Evolutionary conservation across 805 yeast species (phyloP).

Genomic region (Pichia ethanolica): DNA sequence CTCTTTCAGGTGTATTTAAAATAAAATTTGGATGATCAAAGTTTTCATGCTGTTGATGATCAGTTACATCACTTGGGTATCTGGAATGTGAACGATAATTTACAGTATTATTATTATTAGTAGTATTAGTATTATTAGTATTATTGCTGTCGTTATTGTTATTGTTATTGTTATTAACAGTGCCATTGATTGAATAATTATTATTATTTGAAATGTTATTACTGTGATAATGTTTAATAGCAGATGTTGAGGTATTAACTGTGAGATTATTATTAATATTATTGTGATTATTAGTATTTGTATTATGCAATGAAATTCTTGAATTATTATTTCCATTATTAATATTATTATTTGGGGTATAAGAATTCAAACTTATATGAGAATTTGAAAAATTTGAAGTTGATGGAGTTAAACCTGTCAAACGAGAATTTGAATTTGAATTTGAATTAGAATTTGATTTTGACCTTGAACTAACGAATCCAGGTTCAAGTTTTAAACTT

Average conservation of each 20-base stretch:
- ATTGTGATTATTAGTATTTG: background rate
- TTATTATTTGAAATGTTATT: background rate
- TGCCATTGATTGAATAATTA: background rate
- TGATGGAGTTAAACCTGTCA: background rate
- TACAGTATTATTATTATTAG: background rate
- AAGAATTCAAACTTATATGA: background rate
- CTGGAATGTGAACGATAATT: constrained; percentile 11
- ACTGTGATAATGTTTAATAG: background rate
- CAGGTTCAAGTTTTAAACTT: constrained; percentile 1
- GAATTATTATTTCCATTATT: background rate
- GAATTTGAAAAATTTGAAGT: background rate
- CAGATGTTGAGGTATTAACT: background rate
- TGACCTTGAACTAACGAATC: constrained; percentile 3
- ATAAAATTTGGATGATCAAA: constrained; percentile 3
- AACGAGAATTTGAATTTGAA: background rate
- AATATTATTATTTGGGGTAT: background rate
- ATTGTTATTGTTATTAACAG: background rate
- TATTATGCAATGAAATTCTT: background rate
- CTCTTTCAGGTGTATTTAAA: constrained; percentile 12
- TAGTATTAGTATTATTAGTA: background rate
- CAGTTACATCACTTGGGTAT: constrained; percentile 31
- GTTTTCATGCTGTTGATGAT: background rate
- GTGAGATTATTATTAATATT: background rate
- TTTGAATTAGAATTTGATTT: no score
- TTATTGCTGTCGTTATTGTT: background rate